Conservation (phyloP, 2,329 filamentous ascomycete genomes). For the Basipetospora chlamydospora region DNA sequence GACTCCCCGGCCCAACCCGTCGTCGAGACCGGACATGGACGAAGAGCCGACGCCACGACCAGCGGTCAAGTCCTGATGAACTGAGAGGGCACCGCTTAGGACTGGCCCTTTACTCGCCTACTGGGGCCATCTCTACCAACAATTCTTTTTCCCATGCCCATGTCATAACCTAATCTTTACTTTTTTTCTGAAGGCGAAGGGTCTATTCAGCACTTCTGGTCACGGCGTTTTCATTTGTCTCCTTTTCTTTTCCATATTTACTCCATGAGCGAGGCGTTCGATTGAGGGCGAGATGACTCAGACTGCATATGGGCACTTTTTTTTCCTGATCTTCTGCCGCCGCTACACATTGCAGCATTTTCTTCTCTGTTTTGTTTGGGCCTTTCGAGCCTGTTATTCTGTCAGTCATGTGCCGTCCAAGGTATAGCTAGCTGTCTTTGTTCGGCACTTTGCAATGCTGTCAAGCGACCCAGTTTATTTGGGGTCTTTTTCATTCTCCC, state of each 20-base stretch:
- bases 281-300: conserved; percentile 5
- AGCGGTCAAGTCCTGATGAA: conserved; percentile 9
- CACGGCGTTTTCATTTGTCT: neutral
- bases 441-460: too few relatives aligned
- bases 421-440: too few relatives aligned
- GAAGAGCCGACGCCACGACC: conserved; percentile 28
- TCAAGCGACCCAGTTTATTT: too few relatives aligned
- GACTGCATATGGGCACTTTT: conserved; percentile 4
- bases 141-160: too few relatives aligned
- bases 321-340: neutral
- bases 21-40: conserved; percentile 10
- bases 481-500: too few relatives aligned
- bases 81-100: conserved; percentile 3
- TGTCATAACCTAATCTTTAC: too few relatives aligned
- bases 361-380: too few relatives aligned
- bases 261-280: conserved; percentile 6
- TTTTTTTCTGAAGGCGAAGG: neutral
- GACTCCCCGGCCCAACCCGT: conserved; percentile 25
- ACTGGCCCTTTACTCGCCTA: too few relatives aligned
- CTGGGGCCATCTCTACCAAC: too few relatives aligned
- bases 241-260: conserved; percentile 1
- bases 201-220: neutral
- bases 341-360: too few relatives aligned
- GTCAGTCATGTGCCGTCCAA: too few relatives aligned
- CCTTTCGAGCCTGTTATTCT: too few relatives aligned